These are phyloP conservation scores for Delonix regia DNA, from an alignment of 306 rosid species.

Conservation along the genomic window DNA sequence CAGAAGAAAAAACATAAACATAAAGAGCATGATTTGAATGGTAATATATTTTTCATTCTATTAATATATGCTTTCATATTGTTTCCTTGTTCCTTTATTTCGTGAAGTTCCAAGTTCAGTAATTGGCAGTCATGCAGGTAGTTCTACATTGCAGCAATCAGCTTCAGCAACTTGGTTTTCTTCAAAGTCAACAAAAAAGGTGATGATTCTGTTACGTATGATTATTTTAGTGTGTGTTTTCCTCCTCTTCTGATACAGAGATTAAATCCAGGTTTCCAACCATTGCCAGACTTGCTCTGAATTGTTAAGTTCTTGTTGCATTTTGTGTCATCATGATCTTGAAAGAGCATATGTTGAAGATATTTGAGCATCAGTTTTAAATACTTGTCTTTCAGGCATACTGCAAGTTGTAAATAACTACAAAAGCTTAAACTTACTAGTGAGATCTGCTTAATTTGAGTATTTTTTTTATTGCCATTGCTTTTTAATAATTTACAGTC, in stretches of 20 bases:
- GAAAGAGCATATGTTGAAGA: not conserved
- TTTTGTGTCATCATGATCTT: conserved; percentile 12
- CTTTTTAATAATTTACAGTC: not conserved
- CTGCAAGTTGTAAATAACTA: not conserved
- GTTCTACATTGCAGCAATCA: conserved; percentile 48
- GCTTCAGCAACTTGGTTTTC: conserved; percentile 67
- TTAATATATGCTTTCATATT: conserved; percentile 4
- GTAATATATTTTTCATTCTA: conserved; percentile 50
- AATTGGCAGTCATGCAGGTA: conserved; percentile 52
- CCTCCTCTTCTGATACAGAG: not conserved
- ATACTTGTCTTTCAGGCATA: not conserved
- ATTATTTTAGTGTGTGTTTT: not conserved
- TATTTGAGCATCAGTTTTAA: not conserved
- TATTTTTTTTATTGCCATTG: not conserved
- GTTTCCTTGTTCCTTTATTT: conserved; percentile 10
- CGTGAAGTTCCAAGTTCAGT: conserved; percentile 24
- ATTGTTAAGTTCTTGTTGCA: conserved; percentile 1
- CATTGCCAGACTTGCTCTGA: not conserved
- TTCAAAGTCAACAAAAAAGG: conserved; percentile 74
- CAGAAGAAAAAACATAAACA: conserved; percentile 69
- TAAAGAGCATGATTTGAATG: conserved; percentile 50
- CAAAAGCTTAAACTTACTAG: not conserved
- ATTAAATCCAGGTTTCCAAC: not conserved
- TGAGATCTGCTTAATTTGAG: not conserved
- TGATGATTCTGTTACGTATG: conserved; percentile 22